A percentile compares a stretch with the other conserved stretches of the same genome.
These are phyloP conservation scores for Cokeromyces recurvatus DNA, from an alignment of 371 early-diverging fungal genomes.

Conservation along the genomic window DNA sequence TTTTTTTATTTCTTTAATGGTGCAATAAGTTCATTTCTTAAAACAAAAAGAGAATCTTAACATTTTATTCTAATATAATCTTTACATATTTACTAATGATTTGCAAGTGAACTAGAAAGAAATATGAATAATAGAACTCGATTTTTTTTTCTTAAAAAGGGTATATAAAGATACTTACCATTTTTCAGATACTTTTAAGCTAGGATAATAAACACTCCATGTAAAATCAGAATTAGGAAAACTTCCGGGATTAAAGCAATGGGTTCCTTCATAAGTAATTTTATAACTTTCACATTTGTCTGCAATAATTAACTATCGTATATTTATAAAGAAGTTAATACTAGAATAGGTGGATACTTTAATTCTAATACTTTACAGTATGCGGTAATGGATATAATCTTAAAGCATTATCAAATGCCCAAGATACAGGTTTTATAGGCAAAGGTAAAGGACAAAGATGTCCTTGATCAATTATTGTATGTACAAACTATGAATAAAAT, in stretches of 20 bases:
- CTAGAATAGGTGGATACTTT: background rate
- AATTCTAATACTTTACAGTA: conserved; percentile 50
- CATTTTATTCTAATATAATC: no score
- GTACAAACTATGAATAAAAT: conserved; percentile 61
- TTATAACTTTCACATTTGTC: conserved; percentile 76
- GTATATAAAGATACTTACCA: no score
- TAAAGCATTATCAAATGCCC: conserved; percentile 80
- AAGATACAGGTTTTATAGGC: conserved; percentile 66
- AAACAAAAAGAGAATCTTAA: no score
- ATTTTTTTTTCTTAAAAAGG: no score
- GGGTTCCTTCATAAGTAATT: conserved; percentile 69
- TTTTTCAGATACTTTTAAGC: conserved; percentile 43
- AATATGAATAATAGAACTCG: no score
- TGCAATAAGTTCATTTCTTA: no score
- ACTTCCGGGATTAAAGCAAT: conserved; percentile 82
- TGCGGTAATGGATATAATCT: conserved; percentile 86
- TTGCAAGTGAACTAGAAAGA: no score
- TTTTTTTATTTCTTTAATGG: no score
- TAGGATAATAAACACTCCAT: conserved; percentile 79
- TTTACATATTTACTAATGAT: no score
- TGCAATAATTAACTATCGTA: conserved; percentile 73
- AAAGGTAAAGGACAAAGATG: conserved; percentile 83
- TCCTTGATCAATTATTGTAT: conserved; percentile 79
- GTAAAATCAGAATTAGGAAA: conserved; percentile 72
- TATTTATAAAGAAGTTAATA: background rate